Evolutionary conservation across 169 alveolate species (phyloP), one percentile per base, ranked within the genome.

Genomic region (Plasmodium ovale): DNA sequence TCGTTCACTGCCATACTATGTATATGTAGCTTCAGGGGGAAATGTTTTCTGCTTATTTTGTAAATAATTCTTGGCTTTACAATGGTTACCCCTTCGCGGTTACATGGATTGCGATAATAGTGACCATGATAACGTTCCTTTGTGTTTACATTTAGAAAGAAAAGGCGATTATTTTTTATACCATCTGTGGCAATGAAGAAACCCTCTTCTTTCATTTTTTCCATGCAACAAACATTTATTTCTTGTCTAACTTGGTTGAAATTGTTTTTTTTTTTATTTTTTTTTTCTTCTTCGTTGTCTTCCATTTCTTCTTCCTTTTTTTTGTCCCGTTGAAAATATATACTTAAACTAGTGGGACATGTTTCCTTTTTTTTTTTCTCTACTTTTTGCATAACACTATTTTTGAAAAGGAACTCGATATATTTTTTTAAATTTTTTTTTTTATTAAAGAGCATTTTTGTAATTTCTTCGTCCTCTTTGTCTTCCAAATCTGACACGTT

Each of bases 371-470:
- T 64, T 77, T 53, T 9, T 47, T 44, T 60, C 35, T 33, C 60
- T 25, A 60, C 5, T 14, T 77, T 59, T 27, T 47, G 59, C 33
- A 77, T 9, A 1, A 14, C 37, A 1, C 23, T 44, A 12, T 51
- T 33, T 19, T 67, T 31, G 27, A 77, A 77, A 33, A 77, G 35
- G 6, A 68, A 60, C 39, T 77, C 88, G 29, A 49, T 39, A 3
- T 44, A 77, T 77, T 49, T 77, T 25, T 77, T 35, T 49, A 77
- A 37, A 14, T 77, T 77, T 37, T 62, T 77, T 53, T 51, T 77
- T 47, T 77, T 77, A 14, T 60, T 62, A n/a, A n/a, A n/a, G n/a
- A n/a, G n/a, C 4, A 47, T 62, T 27, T 16, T 23, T 1, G 21
- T n/a, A 31, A 29, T 37, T 3, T 29, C 35, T 19, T 60, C 51